phyloP scores from a whole-genome alignment of 2,329 filamentous ascomycete genomes.

The Corinectria fuckeliana region DNA sequence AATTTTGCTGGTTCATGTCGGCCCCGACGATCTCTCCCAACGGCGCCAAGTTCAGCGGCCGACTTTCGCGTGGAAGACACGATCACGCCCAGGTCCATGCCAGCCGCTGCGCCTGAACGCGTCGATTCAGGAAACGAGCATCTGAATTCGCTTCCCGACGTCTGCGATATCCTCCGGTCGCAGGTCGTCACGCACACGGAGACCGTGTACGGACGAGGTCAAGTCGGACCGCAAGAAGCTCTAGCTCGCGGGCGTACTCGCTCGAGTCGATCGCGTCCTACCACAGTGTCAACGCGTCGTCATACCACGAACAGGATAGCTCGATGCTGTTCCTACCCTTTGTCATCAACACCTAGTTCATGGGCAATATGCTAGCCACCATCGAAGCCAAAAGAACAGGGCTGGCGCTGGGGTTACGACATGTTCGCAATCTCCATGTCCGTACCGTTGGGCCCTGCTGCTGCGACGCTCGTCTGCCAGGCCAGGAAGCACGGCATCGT shows the following conservation, averaged over 20 bases:
- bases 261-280: constrained; percentile 41
- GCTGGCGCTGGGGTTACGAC: constrained; percentile 58
- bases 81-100: constrained; percentile 12
- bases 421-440: constrained; percentile 67
- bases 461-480: constrained; percentile 58
- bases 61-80: constrained; percentile 16
- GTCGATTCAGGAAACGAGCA: constrained; percentile 19
- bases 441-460: constrained; percentile 60
- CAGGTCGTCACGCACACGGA: constrained; percentile 41
- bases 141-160: constrained; percentile 26
- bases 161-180: constrained; percentile 31
- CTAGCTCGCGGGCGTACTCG: constrained; percentile 41
- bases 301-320: constrained; percentile 39
- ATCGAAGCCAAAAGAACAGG: constrained; percentile 41
- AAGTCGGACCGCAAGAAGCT: constrained; percentile 33
- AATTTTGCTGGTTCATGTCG: not conserved
- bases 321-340: constrained; percentile 39
- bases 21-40: constrained; percentile 4
- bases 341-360: constrained; percentile 48
- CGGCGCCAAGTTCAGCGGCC: not conserved
- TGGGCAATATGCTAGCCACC: constrained; percentile 48
- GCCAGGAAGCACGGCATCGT: constrained; percentile 59
- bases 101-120: constrained; percentile 8
- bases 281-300: constrained; percentile 37
- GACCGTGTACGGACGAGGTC: constrained; percentile 39